Conservation (phyloP, 106 monocot genomes). For the Dioscorea dumetorum region DNA sequence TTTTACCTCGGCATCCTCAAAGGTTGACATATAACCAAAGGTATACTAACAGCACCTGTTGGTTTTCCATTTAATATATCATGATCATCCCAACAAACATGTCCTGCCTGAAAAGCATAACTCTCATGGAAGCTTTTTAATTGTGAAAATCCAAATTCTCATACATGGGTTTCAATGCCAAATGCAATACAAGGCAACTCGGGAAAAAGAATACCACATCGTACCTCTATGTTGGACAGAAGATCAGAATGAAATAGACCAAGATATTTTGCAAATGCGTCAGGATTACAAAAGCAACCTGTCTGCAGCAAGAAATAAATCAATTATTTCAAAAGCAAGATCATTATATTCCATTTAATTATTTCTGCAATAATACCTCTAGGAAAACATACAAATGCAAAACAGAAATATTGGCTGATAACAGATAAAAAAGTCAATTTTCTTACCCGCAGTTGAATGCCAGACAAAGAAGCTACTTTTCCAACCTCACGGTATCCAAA, state of each 20-base stretch:
- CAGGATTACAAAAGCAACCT: slow-evolving; percentile 99
- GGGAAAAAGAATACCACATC: neutral
- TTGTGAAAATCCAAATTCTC: too few relatives aligned
- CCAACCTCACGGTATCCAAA: slow-evolving; percentile 90
- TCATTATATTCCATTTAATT: too few relatives aligned
- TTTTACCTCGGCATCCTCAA: slow-evolving; percentile 89
- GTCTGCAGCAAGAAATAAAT: slow-evolving; percentile 39
- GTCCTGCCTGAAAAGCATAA: slow-evolving; percentile 50
- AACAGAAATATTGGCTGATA: too few relatives aligned
- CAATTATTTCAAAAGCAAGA: slow-evolving; percentile 4
- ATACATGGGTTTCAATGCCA: too few relatives aligned
- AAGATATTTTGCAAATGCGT: slow-evolving; percentile 93
- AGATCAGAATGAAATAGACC: slow-evolving; percentile 76
- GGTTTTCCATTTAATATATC: slow-evolving; percentile 91
- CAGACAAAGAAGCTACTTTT: slow-evolving; percentile 82
- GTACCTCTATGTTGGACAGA: slow-evolving; percentile 88
- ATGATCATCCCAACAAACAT: slow-evolving; percentile 99
- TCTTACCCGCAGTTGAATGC: slow-evolving; percentile 86
- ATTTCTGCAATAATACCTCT: too few relatives aligned
- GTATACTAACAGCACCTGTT: slow-evolving; percentile 87
- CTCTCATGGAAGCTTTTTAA: too few relatives aligned
- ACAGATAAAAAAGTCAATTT: neutral
- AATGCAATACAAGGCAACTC: too few relatives aligned
- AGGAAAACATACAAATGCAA: too few relatives aligned
- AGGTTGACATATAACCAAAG: slow-evolving; percentile 96